A percentile compares a stretch with the other conserved stretches of the same genome.
These are phyloP conservation scores for Ogataea thermomethanolica DNA, from an alignment of 805 yeast genomes.

Conservation along the genomic window DNA sequence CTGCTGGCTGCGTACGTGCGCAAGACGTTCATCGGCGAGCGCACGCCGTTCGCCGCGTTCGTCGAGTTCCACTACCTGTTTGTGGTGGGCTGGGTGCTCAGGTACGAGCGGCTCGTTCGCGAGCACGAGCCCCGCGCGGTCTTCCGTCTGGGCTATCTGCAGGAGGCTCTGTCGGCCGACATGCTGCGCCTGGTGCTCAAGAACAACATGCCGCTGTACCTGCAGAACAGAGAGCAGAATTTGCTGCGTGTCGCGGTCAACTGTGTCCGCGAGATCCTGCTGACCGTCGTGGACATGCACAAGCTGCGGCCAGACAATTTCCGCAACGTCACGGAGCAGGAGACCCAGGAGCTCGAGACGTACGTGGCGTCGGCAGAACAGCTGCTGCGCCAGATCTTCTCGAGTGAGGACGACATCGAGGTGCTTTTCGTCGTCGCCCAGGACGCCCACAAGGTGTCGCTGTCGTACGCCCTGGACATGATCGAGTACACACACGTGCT, in stretches of 20 bases:
- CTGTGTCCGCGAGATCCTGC: conserved; percentile 60
- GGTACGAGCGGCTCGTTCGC: conserved; percentile 50
- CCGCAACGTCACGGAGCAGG: conserved; percentile 39
- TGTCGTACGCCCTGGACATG: conserved; percentile 55
- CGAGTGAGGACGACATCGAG: conserved; percentile 56
- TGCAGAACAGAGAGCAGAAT: conserved; percentile 46
- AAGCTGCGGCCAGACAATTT: conserved; percentile 37
- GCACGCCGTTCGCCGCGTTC: conserved; percentile 32
- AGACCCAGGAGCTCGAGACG: conserved; percentile 41
- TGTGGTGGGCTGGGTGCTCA: conserved; percentile 71
- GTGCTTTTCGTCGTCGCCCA: conserved; percentile 58
- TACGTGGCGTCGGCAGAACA: conserved; percentile 34
- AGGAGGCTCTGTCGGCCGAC: conserved; percentile 55
- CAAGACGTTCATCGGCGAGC: conserved; percentile 21
- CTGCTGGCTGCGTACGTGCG: conserved; percentile 54
- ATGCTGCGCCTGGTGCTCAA: conserved; percentile 50
- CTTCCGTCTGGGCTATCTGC: conserved; percentile 24
- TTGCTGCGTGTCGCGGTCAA: conserved; percentile 68
- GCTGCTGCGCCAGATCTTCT: conserved; percentile 57
- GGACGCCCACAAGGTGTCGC: conserved; percentile 59
- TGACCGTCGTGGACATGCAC: conserved; percentile 38
- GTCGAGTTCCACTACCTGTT: conserved; percentile 48
- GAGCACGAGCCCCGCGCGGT: conserved; percentile 32
- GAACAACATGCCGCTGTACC: conserved; percentile 36
- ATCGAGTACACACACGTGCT: conserved; percentile 64